Conservation (phyloP, 495 filamentous ascomycete genomes). For the Parathielavia hyrcaniae region DNA sequence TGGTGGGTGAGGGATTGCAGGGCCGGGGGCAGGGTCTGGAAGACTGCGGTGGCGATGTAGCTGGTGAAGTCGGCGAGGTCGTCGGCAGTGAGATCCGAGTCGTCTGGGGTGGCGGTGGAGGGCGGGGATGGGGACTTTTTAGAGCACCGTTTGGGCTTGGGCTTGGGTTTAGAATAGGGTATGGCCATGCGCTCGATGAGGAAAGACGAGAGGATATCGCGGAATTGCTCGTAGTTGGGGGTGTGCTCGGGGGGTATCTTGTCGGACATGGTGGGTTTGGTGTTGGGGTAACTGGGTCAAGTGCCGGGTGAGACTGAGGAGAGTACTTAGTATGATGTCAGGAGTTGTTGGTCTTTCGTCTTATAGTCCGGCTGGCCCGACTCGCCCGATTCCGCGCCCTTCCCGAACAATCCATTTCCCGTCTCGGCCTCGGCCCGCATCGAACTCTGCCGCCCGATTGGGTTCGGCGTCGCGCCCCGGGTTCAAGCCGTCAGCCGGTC, state of each 20-base stretch:
- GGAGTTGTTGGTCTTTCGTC: neutral
- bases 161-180: conserved; percentile 40
- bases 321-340: neutral
- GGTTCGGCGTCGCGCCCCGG: neutral
- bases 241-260: conserved; percentile 25
- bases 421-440: conserved; percentile 1
- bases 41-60: conserved; percentile 67
- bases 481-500: neutral
- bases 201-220: conserved; percentile 52
- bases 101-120: conserved; percentile 13
- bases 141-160: conserved; percentile 35
- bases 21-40: conserved; percentile 52
- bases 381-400: too few relatives aligned
- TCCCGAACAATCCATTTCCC: neutral
- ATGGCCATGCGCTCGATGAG: conserved; percentile 47
- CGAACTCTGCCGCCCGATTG: neutral
- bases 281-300: neutral
- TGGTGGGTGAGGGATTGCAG: conserved; percentile 59
- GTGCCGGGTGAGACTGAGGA: neutral
- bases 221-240: conserved; percentile 61
- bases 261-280: conserved; percentile 1
- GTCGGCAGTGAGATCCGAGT: conserved; percentile 45
- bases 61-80: conserved; percentile 69
- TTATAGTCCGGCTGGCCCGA: too few relatives aligned
- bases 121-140: conserved; percentile 30